phyloP scores from a whole-genome alignment of 1,284 basidiomycete genomes.

The Ganoderma boninense region DNA sequence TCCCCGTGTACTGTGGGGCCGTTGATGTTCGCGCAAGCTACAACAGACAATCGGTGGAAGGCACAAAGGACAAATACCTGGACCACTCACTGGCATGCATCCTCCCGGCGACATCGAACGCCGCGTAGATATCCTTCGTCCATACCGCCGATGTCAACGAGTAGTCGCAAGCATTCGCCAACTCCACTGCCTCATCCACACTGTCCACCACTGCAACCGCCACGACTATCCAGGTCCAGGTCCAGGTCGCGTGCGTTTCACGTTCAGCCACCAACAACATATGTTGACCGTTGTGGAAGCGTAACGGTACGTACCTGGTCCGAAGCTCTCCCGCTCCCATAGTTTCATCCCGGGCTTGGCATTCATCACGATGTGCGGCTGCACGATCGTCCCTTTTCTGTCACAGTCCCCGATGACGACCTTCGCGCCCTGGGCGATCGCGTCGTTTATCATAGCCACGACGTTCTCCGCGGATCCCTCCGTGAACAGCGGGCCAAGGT shows the following conservation, averaged over 20 bases:
- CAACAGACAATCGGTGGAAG: neutral
- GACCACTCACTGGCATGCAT: constrained; percentile 54
- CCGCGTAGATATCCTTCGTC: constrained; percentile 57
- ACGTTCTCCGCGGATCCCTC: constrained; percentile 59
- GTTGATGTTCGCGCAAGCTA: constrained; percentile 54
- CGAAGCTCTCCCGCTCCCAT: constrained; percentile 68
- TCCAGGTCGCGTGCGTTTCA: neutral
- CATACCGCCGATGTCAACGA: constrained; percentile 62
- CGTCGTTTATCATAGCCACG: constrained; percentile 57
- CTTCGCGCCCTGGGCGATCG: constrained; percentile 59
- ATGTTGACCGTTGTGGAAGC: too few relatives aligned
- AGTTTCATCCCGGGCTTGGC: constrained; percentile 59
- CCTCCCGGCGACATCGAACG: constrained; percentile 55
- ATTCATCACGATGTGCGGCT: constrained; percentile 61
- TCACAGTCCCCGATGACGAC: constrained; percentile 56
- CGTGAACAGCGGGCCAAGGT: constrained; percentile 57
- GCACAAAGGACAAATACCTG: neutral
- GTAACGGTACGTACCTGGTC: constrained; percentile 52
- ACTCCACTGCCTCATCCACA: constrained; percentile 59
- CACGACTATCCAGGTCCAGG: constrained; percentile 46
- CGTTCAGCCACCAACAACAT: constrained; percentile 10
- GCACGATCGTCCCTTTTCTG: constrained; percentile 53
- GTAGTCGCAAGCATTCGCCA: constrained; percentile 65
- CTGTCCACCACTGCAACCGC: constrained; percentile 53
- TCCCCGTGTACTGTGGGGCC: constrained; percentile 44